phyloP scores from a whole-genome alignment of 176 grass and related monocot genomes.

The Cenchrus americanus region DNA sequence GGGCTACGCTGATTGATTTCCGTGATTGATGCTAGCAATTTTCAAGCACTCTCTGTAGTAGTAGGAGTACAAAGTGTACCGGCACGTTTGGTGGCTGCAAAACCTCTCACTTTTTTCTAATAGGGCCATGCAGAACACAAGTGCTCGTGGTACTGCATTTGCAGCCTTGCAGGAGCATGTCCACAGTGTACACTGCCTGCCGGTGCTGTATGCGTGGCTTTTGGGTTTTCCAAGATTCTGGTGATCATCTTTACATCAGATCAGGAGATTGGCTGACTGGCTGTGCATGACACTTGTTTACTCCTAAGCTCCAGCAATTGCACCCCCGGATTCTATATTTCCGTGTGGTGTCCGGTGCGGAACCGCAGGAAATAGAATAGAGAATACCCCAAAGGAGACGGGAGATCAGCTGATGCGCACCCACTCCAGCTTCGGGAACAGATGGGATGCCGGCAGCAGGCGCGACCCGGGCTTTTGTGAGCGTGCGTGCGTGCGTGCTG shows the following conservation, averaged over 20 bases:
- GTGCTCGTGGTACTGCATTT: too few relatives aligned
- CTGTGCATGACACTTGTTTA: not conserved
- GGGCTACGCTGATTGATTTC: slow-evolving; percentile 32
- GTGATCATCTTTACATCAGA: not conserved
- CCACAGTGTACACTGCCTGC: not conserved
- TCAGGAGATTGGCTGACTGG: not conserved
- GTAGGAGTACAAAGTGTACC: not conserved
- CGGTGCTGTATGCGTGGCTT: slow-evolving; percentile 4
- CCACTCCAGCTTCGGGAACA: slow-evolving; percentile 26
- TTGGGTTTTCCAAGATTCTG: slow-evolving; percentile 27
- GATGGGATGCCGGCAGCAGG: slow-evolving; percentile 15
- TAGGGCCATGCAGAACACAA: not conserved
- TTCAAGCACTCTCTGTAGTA: not conserved
- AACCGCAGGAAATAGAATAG: not conserved
- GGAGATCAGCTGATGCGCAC: not conserved
- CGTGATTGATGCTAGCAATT: slow-evolving; percentile 2
- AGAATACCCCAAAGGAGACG: not conserved
- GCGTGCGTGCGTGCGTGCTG: not conserved
- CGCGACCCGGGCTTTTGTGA: not conserved
- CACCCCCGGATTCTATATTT: not conserved
- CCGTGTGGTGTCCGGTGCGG: not conserved
- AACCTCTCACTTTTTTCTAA: not conserved
- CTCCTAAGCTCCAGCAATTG: not conserved
- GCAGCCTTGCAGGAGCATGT: slow-evolving; percentile 14
- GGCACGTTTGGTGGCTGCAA: not conserved